These are phyloP conservation scores for Claviceps humidiphila DNA, from an alignment of 2,329 filamentous ascomycete genomes.

Conservation along the genomic window DNA sequence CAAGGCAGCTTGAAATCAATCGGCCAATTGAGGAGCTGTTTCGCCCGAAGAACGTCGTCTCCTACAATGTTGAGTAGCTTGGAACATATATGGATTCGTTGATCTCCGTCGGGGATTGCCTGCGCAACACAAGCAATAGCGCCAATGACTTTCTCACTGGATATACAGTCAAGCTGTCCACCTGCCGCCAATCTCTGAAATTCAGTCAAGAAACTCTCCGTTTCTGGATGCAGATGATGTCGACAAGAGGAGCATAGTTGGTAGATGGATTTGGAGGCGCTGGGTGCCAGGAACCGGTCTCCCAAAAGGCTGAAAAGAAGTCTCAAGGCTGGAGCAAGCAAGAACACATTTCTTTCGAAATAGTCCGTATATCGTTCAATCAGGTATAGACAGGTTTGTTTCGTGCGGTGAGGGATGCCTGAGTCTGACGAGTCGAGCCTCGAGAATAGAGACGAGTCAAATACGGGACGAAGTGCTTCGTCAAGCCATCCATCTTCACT, in stretches of 20 bases:
- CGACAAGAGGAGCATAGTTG: conserved; percentile 66
- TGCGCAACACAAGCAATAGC: conserved; percentile 67
- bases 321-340: conserved; percentile 57
- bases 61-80: conserved; percentile 49
- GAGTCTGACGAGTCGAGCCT: conserved; percentile 36
- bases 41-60: conserved; percentile 31
- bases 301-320: conserved; percentile 60
- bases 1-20: conserved; percentile 11
- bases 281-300: conserved; percentile 46
- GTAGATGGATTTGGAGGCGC: conserved; percentile 61
- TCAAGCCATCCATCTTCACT: conserved; percentile 46
- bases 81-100: conserved; percentile 39
- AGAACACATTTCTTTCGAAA: conserved; percentile 55
- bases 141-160: conserved; percentile 60
- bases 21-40: conserved; percentile 10
- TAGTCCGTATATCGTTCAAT: conserved; percentile 65
- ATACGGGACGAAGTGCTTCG: conserved; percentile 44
- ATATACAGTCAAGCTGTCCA: conserved; percentile 45
- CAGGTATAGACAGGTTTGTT: conserved; percentile 55
- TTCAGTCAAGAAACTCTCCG: conserved; percentile 55
- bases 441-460: conserved; percentile 44
- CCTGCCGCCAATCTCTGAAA: conserved; percentile 51
- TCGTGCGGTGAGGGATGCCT: conserved; percentile 46
- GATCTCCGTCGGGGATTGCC: conserved; percentile 46
- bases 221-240: conserved; percentile 51